These are phyloP conservation scores for Diutina catenulata DNA, from an alignment of 1,139 yeast species.

Conservation along the genomic window DNA sequence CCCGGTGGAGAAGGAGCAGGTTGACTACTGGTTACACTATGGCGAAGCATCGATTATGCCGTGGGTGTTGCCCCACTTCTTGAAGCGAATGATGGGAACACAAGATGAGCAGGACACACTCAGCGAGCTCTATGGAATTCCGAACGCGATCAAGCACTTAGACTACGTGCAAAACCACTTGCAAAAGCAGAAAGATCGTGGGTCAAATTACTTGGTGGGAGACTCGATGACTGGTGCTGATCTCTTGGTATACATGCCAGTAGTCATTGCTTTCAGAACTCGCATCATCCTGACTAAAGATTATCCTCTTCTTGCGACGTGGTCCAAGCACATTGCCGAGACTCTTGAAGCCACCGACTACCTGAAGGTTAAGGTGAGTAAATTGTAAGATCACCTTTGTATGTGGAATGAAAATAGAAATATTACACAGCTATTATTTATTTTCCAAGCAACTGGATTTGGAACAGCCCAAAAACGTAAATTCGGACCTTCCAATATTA, in stretches of 20 bases:
- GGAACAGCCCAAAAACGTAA: too few relatives aligned
- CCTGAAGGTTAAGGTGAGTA: too few relatives aligned
- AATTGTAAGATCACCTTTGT: too few relatives aligned
- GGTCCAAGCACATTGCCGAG: slow-evolving; percentile 32
- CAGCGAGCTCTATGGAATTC: slow-evolving; percentile 10
- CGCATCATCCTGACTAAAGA: background rate
- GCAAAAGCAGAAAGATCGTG: slow-evolving; percentile 22
- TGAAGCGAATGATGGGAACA: slow-evolving; percentile 9
- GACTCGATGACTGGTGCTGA: slow-evolving; percentile 49
- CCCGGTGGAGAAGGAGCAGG: slow-evolving; percentile 8
- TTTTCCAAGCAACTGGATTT: too few relatives aligned
- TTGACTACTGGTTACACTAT: slow-evolving; percentile 11
- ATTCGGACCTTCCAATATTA: too few relatives aligned
- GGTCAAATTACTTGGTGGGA: slow-evolving; percentile 37
- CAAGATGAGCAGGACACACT: slow-evolving; percentile 8
- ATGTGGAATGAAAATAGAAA: too few relatives aligned
- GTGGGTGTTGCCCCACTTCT: slow-evolving; percentile 9
- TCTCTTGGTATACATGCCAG: slow-evolving; percentile 36
- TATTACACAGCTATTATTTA: too few relatives aligned
- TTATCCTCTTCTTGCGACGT: background rate
- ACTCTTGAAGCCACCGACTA: slow-evolving; percentile 21
- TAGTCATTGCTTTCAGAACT: background rate
- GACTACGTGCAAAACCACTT: slow-evolving; percentile 29
- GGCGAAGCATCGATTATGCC: slow-evolving; percentile 11
- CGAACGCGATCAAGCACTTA: slow-evolving; percentile 9